A percentile compares a stretch with the other conserved stretches of the same genome.
Conservation (phyloP, 2,329 filamentous ascomycete species). For the Alternaria alternata region DNA sequence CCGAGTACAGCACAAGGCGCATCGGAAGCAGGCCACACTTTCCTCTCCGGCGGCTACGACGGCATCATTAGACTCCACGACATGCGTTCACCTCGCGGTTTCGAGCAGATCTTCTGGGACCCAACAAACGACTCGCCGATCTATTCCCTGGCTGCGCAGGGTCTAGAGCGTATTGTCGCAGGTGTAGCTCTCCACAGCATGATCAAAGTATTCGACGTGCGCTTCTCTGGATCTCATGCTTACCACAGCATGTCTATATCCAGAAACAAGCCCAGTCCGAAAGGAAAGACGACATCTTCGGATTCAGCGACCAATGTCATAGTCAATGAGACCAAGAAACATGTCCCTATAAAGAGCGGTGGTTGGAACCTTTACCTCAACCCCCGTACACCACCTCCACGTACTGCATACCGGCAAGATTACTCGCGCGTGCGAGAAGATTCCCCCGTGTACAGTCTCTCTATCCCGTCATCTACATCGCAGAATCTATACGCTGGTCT, state of each 20-base stretch:
- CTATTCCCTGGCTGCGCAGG: constrained; percentile 66
- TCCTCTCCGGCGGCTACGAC: constrained; percentile 68
- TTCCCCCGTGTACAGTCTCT: constrained; percentile 59
- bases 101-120: constrained; percentile 62
- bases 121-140: constrained; percentile 65
- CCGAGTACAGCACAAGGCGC: constrained; percentile 41
- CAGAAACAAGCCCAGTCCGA: not conserved
- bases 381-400: constrained; percentile 38
- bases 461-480: constrained; percentile 55
- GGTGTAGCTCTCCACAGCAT: constrained; percentile 66
- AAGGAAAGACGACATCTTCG: not conserved
- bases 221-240: constrained; percentile 56
- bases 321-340: constrained; percentile 11
- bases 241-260: constrained; percentile 48
- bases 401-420: constrained; percentile 23
- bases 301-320: constrained; percentile 29
- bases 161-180: constrained; percentile 64
- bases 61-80: constrained; percentile 67
- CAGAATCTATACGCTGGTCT: constrained; percentile 59
- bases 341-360: constrained; percentile 20
- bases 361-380: constrained; percentile 60
- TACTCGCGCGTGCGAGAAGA: constrained; percentile 33
- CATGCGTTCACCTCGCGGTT: constrained; percentile 60
- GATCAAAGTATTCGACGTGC: constrained; percentile 70
- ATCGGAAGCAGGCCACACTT: constrained; percentile 57